Base-by-base conservation (phyloP, 306 rosid genomes). In the Rubus parviflorus region DNA sequence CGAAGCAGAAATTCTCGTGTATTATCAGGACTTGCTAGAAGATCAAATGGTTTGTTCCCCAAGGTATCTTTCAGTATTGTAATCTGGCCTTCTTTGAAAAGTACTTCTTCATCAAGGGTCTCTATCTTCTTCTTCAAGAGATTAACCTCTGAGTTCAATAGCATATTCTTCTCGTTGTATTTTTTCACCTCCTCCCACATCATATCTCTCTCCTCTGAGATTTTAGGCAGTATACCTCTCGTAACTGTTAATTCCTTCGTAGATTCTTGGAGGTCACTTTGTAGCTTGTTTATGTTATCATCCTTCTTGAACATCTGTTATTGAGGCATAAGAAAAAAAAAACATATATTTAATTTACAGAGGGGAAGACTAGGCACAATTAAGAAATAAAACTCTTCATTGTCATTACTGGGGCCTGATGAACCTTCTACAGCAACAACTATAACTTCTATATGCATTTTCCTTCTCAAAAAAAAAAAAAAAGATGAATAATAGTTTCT, bases 21-120 rank as follows among this genome's bases (percentile, higher is more conserved):
- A 70, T 88, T 86, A 77, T 82, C 89, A 8, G 92, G 88, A 81
- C 88, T 86, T 17, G 88, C 88, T 3, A 92, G 89, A 77, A 92
- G 89, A 81, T 89, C 95, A 78, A 86, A 87, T 17, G 91, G 74
- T 64, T 80, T 89, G 81, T 84, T 88, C 68, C 80, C 82, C 51
- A 90, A 51, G 74, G 97, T 70, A 79, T 96, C 99, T 84, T 88
- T 90, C 48, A 96, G 87, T 53, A 96, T 92, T 79, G 96, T 87
- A 52, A 91, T 92, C 82, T 96, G 97, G 74, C 99, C 99, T 83
- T 92, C 99, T 87, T 89, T 96, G 72, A 91, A 61, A 67, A 90
- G 91, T 43, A 89, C 68, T 22, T 96, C 90, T 79, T 89, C 97
- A 74, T 95, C 97, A 45, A 92, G 93, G 15, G 81, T 68, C 75